Evolutionary conservation across 2,329 filamentous ascomycete species (phyloP).

Genomic region (Penicillium capsulatum): DNA sequence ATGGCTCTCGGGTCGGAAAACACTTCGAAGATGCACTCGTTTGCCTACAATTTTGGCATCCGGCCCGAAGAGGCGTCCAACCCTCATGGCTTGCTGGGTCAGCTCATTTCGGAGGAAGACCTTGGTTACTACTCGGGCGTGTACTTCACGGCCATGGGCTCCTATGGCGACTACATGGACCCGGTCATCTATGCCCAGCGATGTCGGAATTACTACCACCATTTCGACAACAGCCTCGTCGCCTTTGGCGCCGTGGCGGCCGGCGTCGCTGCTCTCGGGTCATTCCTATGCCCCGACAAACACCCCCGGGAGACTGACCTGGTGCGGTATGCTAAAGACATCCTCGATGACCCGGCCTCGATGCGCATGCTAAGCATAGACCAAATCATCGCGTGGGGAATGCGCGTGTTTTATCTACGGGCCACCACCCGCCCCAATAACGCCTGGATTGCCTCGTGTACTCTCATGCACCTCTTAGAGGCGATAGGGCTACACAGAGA

Average conservation of each 20-base stretch:
- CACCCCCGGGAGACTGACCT: constrained; percentile 27
- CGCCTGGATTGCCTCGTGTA: constrained; percentile 34
- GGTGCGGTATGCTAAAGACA: constrained; percentile 30
- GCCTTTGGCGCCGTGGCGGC: constrained; percentile 29
- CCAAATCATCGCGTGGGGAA: constrained; percentile 29
- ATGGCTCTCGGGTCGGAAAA: constrained; percentile 24
- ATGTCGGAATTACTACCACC: constrained; percentile 26
- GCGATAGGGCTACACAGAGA: constrained; percentile 27
- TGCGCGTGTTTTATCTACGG: constrained; percentile 29
- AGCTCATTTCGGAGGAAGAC: constrained; percentile 25
- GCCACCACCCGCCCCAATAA: constrained; percentile 30
- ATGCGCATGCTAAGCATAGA: constrained; percentile 26
- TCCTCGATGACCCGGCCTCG: constrained; percentile 30
- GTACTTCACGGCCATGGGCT: constrained; percentile 23
- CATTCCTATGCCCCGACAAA: constrained; percentile 25
- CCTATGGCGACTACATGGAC: constrained; percentile 24
- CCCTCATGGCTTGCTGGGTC: constrained; percentile 19
- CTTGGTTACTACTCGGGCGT: constrained; percentile 19
- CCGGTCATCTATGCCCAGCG: constrained; percentile 25
- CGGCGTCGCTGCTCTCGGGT: constrained; percentile 27
- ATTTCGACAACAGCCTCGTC: constrained; percentile 11
- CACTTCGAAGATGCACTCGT: constrained; percentile 25
- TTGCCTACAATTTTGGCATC: constrained; percentile 33
- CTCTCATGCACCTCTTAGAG: constrained; percentile 30
- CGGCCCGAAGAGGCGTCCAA: constrained; percentile 28